These are phyloP conservation scores for Aschersonia sp. DNA, from an alignment of 2,329 filamentous ascomycete species.

Conservation along the genomic window DNA sequence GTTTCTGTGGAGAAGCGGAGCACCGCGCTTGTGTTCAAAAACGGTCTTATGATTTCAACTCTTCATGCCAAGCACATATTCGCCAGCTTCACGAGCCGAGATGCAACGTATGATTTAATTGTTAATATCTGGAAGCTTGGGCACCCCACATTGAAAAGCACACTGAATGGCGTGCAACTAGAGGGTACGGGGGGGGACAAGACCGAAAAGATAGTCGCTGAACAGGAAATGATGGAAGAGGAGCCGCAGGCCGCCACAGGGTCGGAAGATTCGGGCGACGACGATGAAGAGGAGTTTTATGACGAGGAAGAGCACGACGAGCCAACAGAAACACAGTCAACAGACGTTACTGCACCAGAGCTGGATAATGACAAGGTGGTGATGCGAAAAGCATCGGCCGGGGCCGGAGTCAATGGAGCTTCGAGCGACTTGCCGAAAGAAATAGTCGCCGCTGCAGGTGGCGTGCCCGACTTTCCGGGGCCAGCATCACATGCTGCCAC, in stretches of 20 bases:
- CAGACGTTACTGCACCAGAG: conserved; percentile 24
- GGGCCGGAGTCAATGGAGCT: conserved; percentile 25
- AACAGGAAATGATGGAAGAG: conserved; percentile 15
- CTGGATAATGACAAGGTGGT: conserved; percentile 47
- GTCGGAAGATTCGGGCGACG: conserved; percentile 50
- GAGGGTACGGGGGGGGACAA: conserved; percentile 78
- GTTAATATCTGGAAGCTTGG: conserved; percentile 98
- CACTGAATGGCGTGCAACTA: conserved; percentile 73
- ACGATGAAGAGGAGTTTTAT: conserved; percentile 61
- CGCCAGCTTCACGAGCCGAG: conserved; percentile 84
- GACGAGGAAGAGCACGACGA: conserved; percentile 70
- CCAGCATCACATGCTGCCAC: conserved; percentile 71
- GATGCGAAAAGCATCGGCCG: conserved; percentile 58
- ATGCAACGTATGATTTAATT: conserved; percentile 93
- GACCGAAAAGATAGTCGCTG: conserved; percentile 64
- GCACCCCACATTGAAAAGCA: conserved; percentile 82
- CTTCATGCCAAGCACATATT: conserved; percentile 92
- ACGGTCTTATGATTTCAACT: conserved; percentile 93
- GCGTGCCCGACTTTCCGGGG: conserved; percentile 61
- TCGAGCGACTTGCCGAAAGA: conserved; percentile 31
- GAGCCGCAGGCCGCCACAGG: conserved; percentile 38
- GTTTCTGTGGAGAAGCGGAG: conserved; percentile 94
- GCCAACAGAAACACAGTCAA: conserved; percentile 43
- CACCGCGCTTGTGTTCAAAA: conserved; percentile 90
- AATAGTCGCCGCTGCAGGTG: conserved; percentile 22